Evolutionary conservation across 805 yeast species (phyloP).

Genomic region (Saccharomycopsis olivae): DNA sequence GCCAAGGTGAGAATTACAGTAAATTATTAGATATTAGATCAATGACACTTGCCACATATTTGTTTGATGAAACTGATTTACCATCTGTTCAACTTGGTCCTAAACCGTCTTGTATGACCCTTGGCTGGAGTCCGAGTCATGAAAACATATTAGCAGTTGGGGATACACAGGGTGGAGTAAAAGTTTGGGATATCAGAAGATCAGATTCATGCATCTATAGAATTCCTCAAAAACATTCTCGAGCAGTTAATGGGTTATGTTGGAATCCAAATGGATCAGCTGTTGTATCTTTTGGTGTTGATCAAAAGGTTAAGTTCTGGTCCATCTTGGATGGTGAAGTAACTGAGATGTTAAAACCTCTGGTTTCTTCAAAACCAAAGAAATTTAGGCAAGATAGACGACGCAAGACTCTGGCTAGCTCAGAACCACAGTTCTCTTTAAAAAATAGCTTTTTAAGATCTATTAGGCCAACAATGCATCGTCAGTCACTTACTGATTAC

Average conservation of each 20-base stretch:
- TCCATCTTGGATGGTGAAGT: neutral
- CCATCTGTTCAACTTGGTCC: no score
- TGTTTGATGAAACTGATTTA: slow-evolving; percentile 39
- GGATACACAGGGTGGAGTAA: slow-evolving; percentile 68
- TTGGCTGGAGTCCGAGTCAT: slow-evolving; percentile 57
- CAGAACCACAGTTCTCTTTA: no score
- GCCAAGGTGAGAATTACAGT: slow-evolving; percentile 52
- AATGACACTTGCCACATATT: slow-evolving; percentile 61
- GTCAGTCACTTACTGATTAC: no score
- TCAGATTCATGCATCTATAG: slow-evolving; percentile 46
- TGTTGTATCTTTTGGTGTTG: slow-evolving; percentile 62
- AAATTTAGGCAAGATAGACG: neutral
- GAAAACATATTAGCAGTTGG: slow-evolving; percentile 63
- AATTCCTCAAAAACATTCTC: slow-evolving; percentile 19
- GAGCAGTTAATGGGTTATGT: slow-evolving; percentile 61
- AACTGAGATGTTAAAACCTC: neutral
- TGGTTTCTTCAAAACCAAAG: neutral
- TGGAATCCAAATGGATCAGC: slow-evolving; percentile 64
- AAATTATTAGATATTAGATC: slow-evolving; percentile 66
- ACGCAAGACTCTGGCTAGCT: no score
- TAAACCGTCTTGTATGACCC: slow-evolving; percentile 27
- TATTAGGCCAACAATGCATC: neutral
- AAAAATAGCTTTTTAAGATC: neutral
- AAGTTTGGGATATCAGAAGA: slow-evolving; percentile 79
- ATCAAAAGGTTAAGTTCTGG: slow-evolving; percentile 78